Evolutionary conservation across 2,329 filamentous ascomycete genomes (phyloP).

Genomic region (Penicillium sp.): DNA sequence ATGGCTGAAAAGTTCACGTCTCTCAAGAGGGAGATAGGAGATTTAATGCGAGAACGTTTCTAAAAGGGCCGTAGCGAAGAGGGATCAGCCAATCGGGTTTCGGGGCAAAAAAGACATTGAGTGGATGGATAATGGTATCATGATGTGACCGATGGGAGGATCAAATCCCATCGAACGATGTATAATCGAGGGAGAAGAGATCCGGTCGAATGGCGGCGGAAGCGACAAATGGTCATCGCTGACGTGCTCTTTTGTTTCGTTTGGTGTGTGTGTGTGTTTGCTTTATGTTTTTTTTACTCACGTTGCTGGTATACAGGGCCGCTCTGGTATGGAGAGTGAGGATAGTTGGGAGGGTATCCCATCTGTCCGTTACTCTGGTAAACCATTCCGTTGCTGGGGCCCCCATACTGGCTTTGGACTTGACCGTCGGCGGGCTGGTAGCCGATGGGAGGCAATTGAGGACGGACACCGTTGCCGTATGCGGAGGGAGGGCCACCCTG

Average conservation of each 20-base stretch:
- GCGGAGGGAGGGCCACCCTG: slow-evolving; percentile 38
- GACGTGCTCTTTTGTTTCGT: slow-evolving; percentile 3
- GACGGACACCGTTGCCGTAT: slow-evolving; percentile 48
- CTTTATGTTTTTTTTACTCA: slow-evolving; percentile 38
- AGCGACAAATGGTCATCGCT: slow-evolving; percentile 2
- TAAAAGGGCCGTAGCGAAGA: slow-evolving; percentile 23
- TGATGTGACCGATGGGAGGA: slow-evolving; percentile 6
- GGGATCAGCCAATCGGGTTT: slow-evolving; percentile 21
- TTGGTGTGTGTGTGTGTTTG: no score
- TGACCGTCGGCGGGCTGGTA: slow-evolving; percentile 57
- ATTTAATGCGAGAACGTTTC: slow-evolving; percentile 36
- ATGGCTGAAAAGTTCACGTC: slow-evolving; percentile 6
- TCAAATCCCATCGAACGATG: neutral
- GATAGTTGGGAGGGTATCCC: slow-evolving; percentile 43
- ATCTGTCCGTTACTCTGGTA: slow-evolving; percentile 47
- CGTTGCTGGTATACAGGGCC: slow-evolving; percentile 47
- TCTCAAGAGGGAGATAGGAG: neutral
- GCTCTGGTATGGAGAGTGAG: slow-evolving; percentile 47
- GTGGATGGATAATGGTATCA: neutral
- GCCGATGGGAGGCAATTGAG: slow-evolving; percentile 69
- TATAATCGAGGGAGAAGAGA: neutral
- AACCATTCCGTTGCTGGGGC: slow-evolving; percentile 47
- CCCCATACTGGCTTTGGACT: slow-evolving; percentile 57
- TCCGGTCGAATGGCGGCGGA: slow-evolving; percentile 1
- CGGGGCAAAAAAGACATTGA: slow-evolving; percentile 2